phyloP scores from a whole-genome alignment of 1,284 basidiomycete genomes.

The Neolentinus lepideus region DNA sequence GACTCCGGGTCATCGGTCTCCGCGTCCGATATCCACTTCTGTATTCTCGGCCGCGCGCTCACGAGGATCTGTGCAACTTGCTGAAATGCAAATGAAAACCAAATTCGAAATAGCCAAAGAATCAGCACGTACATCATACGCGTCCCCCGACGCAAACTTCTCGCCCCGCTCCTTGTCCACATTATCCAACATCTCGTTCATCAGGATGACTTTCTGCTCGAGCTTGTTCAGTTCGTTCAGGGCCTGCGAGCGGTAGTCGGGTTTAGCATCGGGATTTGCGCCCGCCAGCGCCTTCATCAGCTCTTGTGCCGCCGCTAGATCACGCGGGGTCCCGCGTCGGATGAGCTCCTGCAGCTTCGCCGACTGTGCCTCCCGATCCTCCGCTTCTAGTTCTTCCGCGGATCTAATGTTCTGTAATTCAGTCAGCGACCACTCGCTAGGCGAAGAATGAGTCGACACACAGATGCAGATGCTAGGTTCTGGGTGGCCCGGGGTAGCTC shows the following conservation, averaged over 20 bases:
- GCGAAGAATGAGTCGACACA: conserved; percentile 22
- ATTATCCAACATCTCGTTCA: conserved; percentile 97
- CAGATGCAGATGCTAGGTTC: conserved; percentile 39
- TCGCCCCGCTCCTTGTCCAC: conserved; percentile 68
- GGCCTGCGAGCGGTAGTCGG: conserved; percentile 89
- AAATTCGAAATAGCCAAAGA: background rate
- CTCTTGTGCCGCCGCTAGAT: conserved; percentile 94
- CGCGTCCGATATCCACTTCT: conserved; percentile 98
- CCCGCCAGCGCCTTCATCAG: conserved; percentile 96
- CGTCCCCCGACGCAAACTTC: conserved; percentile 81
- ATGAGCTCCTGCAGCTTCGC: conserved; percentile 99
- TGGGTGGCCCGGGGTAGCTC: conserved; percentile 41
- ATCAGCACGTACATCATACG: conserved; percentile 69
- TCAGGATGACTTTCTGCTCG: conserved; percentile 87
- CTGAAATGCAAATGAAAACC: conserved; percentile 27
- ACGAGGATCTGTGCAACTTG: conserved; percentile 87
- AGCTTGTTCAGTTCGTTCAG: conserved; percentile 90
- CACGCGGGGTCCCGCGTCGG: conserved; percentile 90
- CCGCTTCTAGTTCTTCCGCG: conserved; percentile 93
- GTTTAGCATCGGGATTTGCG: conserved; percentile 86
- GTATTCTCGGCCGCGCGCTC: conserved; percentile 88
- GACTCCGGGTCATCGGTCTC: conserved; percentile 79
- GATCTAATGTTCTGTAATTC: conserved; percentile 76
- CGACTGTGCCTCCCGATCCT: conserved; percentile 91
- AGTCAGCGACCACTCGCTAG: conserved; percentile 1